Evolutionary conservation across 2,329 filamentous ascomycete species (phyloP), one percentile per base, ranked within the genome.

Genomic region (Myotisia sp.): DNA sequence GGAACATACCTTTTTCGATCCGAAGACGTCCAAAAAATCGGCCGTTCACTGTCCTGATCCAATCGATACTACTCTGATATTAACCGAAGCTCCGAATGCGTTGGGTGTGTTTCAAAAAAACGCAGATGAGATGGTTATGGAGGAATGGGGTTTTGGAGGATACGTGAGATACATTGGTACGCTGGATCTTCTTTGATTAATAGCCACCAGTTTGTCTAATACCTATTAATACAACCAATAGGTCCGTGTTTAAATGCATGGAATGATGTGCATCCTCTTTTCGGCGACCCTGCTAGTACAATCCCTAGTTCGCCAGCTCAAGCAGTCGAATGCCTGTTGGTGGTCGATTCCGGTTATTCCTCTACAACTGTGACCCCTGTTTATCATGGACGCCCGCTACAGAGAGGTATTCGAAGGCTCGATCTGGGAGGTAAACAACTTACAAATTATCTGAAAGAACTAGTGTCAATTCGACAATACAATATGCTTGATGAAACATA

Each of bases 101-200:
- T 68, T 92, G 37, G 76, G 79, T 1, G 74, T 76, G 8, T 60
- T 98, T 42, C 85, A 94, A 57, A 73, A 77, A 24, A 90, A 94
- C 53, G 85, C 83, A 47, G 90, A 98, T 51, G 87, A 98, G 62
- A 84, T 98, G 51, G 74, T 95, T 1, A 95, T 98, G 63, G 90
- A 98, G 53, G 86, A 95, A 53, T 98, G 90, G 62, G 83, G 83
- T 2, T 98, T 98, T 57, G 72, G 78, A 7, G 79, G 80, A 44
- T 92, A 92, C 59, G 79, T 79, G 44, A 74, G 90, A 40, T 76
- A 73, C 37, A 64, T 81, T 43, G 81, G 81, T 70, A 52, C 45
- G 64, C 72, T 54, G 39, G 34, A 19, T 18, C 10, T 20, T 14
- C 9, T 13, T 7, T 13, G 18, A 27, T 19, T 4, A 18, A 20